These are phyloP conservation scores for Phytophthora citrophthora DNA, from an alignment of 352 stramenopile species.

Conservation along the genomic window DNA sequence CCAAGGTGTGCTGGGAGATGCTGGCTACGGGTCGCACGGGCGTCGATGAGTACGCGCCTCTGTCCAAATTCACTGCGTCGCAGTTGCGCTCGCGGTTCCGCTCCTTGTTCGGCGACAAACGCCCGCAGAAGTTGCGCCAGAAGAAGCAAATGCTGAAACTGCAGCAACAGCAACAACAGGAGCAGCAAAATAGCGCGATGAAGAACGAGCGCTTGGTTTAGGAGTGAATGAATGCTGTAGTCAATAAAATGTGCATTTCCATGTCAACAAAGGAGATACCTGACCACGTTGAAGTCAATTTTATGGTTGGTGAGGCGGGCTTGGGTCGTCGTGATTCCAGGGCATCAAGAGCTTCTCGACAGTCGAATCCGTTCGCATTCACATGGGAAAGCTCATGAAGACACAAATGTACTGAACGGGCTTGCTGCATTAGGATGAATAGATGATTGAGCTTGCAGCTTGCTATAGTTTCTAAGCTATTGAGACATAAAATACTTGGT, in stretches of 20 bases:
- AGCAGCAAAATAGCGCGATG: slow-evolving; percentile 29
- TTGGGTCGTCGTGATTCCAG: background rate
- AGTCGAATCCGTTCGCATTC: too few relatives aligned
- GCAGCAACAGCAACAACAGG: slow-evolving; percentile 45
- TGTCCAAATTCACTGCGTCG: slow-evolving; percentile 79
- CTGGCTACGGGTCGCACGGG: slow-evolving; percentile 71
- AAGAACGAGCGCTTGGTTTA: slow-evolving; percentile 44
- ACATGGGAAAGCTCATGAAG: too few relatives aligned
- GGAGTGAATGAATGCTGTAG: slow-evolving; percentile 21
- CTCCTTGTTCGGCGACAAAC: slow-evolving; percentile 80
- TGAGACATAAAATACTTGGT: slow-evolving; percentile 33
- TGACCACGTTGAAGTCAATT: slow-evolving; percentile 3
- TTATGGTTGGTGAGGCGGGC: slow-evolving; percentile 6
- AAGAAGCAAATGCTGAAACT: slow-evolving; percentile 72
- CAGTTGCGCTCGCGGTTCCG: slow-evolving; percentile 81
- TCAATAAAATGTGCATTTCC: slow-evolving; percentile 41
- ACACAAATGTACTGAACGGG: too few relatives aligned
- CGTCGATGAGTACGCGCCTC: slow-evolving; percentile 71
- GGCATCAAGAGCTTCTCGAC: background rate
- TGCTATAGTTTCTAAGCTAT: slow-evolving; percentile 26
- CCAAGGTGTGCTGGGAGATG: slow-evolving; percentile 85
- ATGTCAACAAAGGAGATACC: background rate
- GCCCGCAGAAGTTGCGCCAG: slow-evolving; percentile 68
- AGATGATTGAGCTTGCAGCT: slow-evolving; percentile 10
- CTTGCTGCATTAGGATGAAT: slow-evolving; percentile 5